These are phyloP conservation scores for Penicillium psychrofluorescens DNA, from an alignment of 495 filamentous ascomycete genomes.

Conservation along the genomic window DNA sequence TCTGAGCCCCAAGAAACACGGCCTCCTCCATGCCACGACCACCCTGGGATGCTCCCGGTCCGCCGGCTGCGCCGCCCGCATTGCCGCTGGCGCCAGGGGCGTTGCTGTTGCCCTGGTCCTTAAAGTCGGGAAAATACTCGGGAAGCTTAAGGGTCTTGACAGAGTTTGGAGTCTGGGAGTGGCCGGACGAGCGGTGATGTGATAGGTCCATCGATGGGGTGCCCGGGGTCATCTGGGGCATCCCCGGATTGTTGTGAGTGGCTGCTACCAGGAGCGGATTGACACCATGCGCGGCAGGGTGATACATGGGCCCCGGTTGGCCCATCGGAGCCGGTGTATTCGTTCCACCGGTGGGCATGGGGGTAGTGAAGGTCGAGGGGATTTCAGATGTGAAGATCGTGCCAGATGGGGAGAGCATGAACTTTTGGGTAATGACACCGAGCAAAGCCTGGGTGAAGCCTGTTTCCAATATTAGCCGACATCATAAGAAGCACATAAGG, in stretches of 20 bases:
- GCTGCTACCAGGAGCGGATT: slow-evolving; percentile 92
- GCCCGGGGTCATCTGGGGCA: slow-evolving; percentile 22
- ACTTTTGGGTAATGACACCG: slow-evolving; percentile 68
- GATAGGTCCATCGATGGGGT: slow-evolving; percentile 32
- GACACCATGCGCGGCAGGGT: slow-evolving; percentile 52
- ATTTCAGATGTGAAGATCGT: slow-evolving; percentile 97
- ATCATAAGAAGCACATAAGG: no score
- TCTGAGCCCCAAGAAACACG: slow-evolving; percentile 74
- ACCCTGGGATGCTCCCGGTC: slow-evolving; percentile 14
- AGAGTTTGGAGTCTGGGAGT: slow-evolving; percentile 81
- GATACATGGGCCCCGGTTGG: slow-evolving; percentile 32
- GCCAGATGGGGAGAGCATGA: slow-evolving; percentile 82
- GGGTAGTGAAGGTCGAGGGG: slow-evolving; percentile 83
- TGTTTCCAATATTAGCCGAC: slow-evolving; percentile 9
- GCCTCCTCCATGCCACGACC: slow-evolving; percentile 55
- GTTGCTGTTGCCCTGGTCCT: slow-evolving; percentile 57
- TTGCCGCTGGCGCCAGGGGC: slow-evolving; percentile 26
- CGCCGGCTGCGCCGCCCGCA: slow-evolving; percentile 9
- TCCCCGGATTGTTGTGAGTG: slow-evolving; percentile 60
- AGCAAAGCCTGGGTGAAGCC: slow-evolving; percentile 83
- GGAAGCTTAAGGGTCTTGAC: slow-evolving; percentile 75
- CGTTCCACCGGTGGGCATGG: slow-evolving; percentile 82
- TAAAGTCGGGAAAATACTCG: slow-evolving; percentile 91
- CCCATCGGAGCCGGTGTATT: slow-evolving; percentile 75
- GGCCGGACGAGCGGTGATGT: slow-evolving; percentile 58